Evolutionary conservation across 768 basidiomycete species (phyloP).

Genomic region (Russula olivacea): DNA sequence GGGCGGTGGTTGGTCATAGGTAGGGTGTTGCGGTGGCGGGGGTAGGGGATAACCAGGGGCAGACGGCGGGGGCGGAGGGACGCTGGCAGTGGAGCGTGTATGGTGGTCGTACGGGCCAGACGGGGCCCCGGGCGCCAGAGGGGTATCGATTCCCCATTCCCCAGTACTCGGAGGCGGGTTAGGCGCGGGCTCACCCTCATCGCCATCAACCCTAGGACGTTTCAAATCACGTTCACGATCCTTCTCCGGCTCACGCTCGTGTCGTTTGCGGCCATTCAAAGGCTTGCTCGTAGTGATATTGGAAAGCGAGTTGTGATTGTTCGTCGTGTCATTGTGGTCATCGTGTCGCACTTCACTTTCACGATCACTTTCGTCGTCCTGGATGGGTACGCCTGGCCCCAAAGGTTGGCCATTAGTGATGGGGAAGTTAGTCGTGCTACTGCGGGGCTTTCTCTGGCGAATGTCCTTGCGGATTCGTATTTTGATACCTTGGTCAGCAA

Average conservation of each 20-base stretch:
- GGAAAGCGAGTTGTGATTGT: slow-evolving; percentile 22
- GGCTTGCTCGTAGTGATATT: slow-evolving; percentile 13
- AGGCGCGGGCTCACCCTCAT: slow-evolving; percentile 15
- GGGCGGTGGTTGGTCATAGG: slow-evolving; percentile 17
- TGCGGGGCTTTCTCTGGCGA: slow-evolving; percentile 64
- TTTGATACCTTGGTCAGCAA: slow-evolving; percentile 95
- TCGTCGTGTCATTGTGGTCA: slow-evolving; percentile 18
- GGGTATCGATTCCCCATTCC: slow-evolving; percentile 24
- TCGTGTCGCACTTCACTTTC: slow-evolving; percentile 23
- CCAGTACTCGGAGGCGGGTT: slow-evolving; percentile 16
- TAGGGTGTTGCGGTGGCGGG: slow-evolving; percentile 10
- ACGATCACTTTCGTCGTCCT: slow-evolving; percentile 21
- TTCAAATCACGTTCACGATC: slow-evolving; percentile 23
- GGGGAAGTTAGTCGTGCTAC: slow-evolving; percentile 20
- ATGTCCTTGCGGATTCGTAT: slow-evolving; percentile 92
- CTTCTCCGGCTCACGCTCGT: slow-evolving; percentile 25
- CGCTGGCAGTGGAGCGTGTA: slow-evolving; percentile 18
- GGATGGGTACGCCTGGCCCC: slow-evolving; percentile 20
- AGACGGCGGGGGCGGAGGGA: slow-evolving; percentile 22
- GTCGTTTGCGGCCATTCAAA: slow-evolving; percentile 14
- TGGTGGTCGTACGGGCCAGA: slow-evolving; percentile 15
- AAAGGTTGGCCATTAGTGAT: slow-evolving; percentile 15
- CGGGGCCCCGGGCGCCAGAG: slow-evolving; percentile 19
- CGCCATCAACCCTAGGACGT: slow-evolving; percentile 22
- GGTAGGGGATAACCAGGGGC: slow-evolving; percentile 14